Base-by-base conservation (phyloP, 768 basidiomycete species). In the Russula virescens region DNA sequence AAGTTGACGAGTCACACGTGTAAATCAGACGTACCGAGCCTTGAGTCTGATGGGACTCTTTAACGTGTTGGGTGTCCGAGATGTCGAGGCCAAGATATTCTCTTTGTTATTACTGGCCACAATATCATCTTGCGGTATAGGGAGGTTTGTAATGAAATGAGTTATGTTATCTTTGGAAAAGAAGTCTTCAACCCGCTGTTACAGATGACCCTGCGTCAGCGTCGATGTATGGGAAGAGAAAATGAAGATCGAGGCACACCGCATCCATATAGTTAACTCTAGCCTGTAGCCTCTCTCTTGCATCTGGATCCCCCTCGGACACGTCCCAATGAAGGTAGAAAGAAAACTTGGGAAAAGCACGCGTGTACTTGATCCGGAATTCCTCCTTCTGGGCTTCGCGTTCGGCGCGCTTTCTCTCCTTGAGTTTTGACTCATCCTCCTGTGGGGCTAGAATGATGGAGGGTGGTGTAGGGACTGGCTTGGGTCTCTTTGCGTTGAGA, bases 171-270 rank as follows among this genome's bases (percentile, higher is more conserved):
- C 81, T 52, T 80, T 85, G 34, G 89, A 91, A 73, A 98, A 95
- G 79, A 97, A 97, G 64, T 86, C 82, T 54, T 96, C 92, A 60
- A 93, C 82, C 60, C 78, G 79, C 97, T 98, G 69, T 40, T 46
- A 18, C n/a, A 48, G 58, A 57, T 40, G 60, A 62, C 49, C 46
- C 46, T 8, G 47, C 8, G 34, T 64, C 19, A 59, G 46, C n/a
- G 52, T 34, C 55, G 23, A 13, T 54, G 26, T 31, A 59, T 23
- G 54, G 45, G 9, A 42, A 16, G 45, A 25, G 26, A 6, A 21
- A 34, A n/a, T 55, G 26, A 6, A 21, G 34, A n/a, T 55, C 8
- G 21, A 46, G 42, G 26, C 23, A 82, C 91, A 98, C 96, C 64
- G 85, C 89, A 65, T 90, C 89, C 65, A 97, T 81, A 46, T 81